Evolutionary conservation across 495 filamentous ascomycete species (phyloP).

Genomic region (Penicillium pancosmium): DNA sequence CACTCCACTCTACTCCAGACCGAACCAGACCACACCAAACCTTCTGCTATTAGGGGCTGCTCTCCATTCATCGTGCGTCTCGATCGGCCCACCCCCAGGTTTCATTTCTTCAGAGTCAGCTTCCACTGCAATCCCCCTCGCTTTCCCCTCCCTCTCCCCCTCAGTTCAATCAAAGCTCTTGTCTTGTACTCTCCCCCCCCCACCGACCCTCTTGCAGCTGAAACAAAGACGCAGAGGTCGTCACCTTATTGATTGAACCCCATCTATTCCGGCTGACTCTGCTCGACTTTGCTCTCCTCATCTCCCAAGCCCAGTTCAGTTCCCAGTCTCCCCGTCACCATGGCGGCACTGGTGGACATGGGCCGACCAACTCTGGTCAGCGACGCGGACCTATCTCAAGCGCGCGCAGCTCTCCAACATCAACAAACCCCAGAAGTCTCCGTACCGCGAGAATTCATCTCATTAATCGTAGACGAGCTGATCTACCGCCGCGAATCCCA

Average conservation of each 20-base stretch:
- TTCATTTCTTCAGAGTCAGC: too few relatives aligned
- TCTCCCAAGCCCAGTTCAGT: too few relatives aligned
- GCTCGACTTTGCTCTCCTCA: too few relatives aligned
- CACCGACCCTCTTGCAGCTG: background rate
- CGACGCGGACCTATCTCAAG: slow-evolving; percentile 63
- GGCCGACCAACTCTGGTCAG: slow-evolving; percentile 41
- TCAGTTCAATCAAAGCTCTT: background rate
- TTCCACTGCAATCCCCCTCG: too few relatives aligned
- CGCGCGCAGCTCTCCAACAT: slow-evolving; percentile 67
- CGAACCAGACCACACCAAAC: background rate
- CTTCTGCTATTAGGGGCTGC: background rate
- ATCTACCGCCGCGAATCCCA: slow-evolving; percentile 37
- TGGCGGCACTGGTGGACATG: slow-evolving; percentile 26
- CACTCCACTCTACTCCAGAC: too few relatives aligned
- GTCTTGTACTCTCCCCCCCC: background rate
- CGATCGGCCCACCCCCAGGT: too few relatives aligned
- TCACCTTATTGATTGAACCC: background rate
- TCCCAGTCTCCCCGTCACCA: slow-evolving; percentile 8
- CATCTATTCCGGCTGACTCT: background rate
- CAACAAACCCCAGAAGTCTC: slow-evolving; percentile 65
- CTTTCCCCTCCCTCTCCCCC: too few relatives aligned
- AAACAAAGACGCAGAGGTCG: background rate
- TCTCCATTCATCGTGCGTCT: background rate
- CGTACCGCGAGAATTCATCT: slow-evolving; percentile 60
- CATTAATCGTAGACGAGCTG: slow-evolving; percentile 55